phyloP scores from a whole-genome alignment of 129 eudicot genomes.

The Gnaphalium uliginosum region DNA sequence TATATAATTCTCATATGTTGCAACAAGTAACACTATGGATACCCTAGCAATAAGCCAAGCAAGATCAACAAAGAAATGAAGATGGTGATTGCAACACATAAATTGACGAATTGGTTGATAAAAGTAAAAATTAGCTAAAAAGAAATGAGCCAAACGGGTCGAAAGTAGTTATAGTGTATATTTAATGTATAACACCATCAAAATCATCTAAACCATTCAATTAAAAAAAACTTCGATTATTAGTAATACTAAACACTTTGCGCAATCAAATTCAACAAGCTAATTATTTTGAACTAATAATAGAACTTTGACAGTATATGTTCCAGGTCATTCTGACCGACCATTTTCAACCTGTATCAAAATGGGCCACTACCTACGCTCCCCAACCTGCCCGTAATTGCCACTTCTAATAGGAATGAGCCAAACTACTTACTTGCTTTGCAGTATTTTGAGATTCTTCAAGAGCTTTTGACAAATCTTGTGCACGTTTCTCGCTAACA shows the following conservation, averaged over 20 bases:
- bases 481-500: conserved; percentile 66
- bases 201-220: no score
- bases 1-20: neutral
- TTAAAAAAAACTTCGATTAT: no score
- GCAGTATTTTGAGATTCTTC: conserved; percentile 81
- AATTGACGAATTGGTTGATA: no score
- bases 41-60: neutral
- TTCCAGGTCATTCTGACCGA: neutral
- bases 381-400: neutral
- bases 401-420: neutral
- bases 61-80: neutral
- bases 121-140: neutral
- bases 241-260: neutral
- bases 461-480: conserved; percentile 74
- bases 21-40: neutral
- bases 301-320: neutral
- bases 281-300: no score
- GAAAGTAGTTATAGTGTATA: neutral
- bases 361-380: neutral
- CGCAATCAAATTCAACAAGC: neutral
- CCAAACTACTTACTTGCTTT: conserved; percentile 54
- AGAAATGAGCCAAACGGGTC: neutral
- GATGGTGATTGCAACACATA: neutral
- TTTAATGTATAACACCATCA: no score
- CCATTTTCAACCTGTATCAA: neutral